Percentiles rank a stretch among this genome's conserved stretches.
Conservation (phyloP, 2,329 filamentous ascomycete species). For the Diaporthe sp. region DNA sequence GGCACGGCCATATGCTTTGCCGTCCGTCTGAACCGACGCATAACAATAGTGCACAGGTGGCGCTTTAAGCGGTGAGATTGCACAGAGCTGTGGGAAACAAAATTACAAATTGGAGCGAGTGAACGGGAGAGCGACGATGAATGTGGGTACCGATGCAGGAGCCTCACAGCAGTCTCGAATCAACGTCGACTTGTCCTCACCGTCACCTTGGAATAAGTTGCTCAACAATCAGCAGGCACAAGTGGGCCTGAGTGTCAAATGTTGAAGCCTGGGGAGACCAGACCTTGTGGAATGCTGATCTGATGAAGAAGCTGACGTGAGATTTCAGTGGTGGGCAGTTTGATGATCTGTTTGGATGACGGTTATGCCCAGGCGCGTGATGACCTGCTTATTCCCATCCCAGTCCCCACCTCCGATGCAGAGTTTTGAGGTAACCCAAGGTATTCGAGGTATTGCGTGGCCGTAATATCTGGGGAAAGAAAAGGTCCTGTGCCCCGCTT, state of each 20-base stretch:
- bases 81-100: neutral
- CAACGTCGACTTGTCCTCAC: neutral
- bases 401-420: neutral
- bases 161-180: neutral
- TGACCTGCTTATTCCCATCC: conserved; percentile 20
- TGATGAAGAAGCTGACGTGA: conserved; percentile 35
- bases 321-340: conserved; percentile 14
- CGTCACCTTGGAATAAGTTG: neutral
- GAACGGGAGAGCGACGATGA: neutral
- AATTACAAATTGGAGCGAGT: neutral
- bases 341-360: conserved; percentile 23
- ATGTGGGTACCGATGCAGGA: neutral
- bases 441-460: conserved; percentile 24
- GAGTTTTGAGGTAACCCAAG: conserved; percentile 32
- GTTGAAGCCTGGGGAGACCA: conserved; percentile 8
- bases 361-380: conserved; percentile 28
- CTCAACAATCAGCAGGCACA: neutral
- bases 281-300: conserved; percentile 8
- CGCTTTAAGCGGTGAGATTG: neutral
- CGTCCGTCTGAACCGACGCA: neutral
- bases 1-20: conserved; percentile 7
- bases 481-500: neutral
- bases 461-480: conserved; percentile 16
- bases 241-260: neutral
- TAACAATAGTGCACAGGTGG: neutral